These are phyloP conservation scores for Neonectria hederae DNA, from an alignment of 2,329 filamentous ascomycete genomes.

Conservation along the genomic window DNA sequence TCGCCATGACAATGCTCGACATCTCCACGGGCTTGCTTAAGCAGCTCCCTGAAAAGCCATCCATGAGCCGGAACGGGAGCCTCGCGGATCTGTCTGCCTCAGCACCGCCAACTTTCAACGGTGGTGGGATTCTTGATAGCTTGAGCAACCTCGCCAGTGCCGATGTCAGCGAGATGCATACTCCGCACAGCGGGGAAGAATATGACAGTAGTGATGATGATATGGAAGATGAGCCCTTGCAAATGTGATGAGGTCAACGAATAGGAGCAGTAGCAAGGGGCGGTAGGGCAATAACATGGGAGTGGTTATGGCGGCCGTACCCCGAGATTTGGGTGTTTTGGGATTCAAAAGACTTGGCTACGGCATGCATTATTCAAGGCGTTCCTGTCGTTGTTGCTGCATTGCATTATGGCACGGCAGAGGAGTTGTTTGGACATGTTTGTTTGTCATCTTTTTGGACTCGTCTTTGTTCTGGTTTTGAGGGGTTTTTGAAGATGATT, in stretches of 20 bases:
- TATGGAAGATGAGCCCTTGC: slow-evolving; percentile 58
- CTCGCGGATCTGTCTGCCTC: slow-evolving; percentile 56
- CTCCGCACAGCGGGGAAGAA: slow-evolving; percentile 58
- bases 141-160: slow-evolving; percentile 57
- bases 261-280: neutral
- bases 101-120: slow-evolving; percentile 45
- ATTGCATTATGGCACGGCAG: slow-evolving; percentile 36
- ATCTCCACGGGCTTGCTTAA: slow-evolving; percentile 75
- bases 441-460: slow-evolving; percentile 33
- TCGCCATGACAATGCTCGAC: slow-evolving; percentile 82
- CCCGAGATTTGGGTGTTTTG: slow-evolving; percentile 18
- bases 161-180: slow-evolving; percentile 62
- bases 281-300: slow-evolving; percentile 12
- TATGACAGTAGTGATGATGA: slow-evolving; percentile 65
- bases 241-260: slow-evolving; percentile 25
- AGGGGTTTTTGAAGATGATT: slow-evolving; percentile 33
- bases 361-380: slow-evolving; percentile 42
- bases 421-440: slow-evolving; percentile 42
- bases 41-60: slow-evolving; percentile 75
- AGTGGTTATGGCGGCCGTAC: neutral
- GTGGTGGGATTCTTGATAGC: slow-evolving; percentile 50
- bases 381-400: slow-evolving; percentile 42
- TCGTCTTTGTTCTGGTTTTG: slow-evolving; percentile 28
- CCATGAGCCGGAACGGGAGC: slow-evolving; percentile 66
- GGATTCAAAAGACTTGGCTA: slow-evolving; percentile 27